Evolutionary conservation across 495 filamentous ascomycete genomes (phyloP).

Genomic region (Talaromyces ruber): DNA sequence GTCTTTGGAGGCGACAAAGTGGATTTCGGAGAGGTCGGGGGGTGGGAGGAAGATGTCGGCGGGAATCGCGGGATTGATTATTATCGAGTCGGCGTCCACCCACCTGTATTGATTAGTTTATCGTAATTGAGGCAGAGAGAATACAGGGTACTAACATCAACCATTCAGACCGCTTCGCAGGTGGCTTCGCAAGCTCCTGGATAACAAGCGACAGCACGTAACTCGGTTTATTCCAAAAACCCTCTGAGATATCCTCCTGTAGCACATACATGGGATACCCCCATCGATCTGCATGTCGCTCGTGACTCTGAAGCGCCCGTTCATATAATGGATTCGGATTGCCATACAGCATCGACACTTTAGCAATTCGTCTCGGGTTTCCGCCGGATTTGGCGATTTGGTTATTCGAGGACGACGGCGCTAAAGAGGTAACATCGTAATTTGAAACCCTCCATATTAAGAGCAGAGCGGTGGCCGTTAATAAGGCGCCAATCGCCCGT

Average conservation of each 20-base stretch:
- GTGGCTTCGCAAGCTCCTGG: conserved; percentile 31
- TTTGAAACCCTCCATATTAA: conserved; percentile 4
- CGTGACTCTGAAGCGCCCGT: conserved; percentile 29
- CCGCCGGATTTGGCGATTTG: background rate
- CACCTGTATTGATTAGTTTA: conserved; percentile 19
- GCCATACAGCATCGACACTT: conserved; percentile 26
- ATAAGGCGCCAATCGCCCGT: conserved; percentile 5
- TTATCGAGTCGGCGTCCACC: conserved; percentile 33
- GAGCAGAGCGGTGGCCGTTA: background rate
- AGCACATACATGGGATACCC: conserved; percentile 32
- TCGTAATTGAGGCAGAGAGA: background rate
- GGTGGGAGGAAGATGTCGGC: conserved; percentile 38
- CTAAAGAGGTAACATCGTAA: background rate
- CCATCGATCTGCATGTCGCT: conserved; percentile 24
- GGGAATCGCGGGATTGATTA: conserved; percentile 33
- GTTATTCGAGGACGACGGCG: background rate
- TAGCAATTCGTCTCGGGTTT: conserved; percentile 11
- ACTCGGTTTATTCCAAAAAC: conserved; percentile 33
- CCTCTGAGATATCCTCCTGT: conserved; percentile 21
- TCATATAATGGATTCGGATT: conserved; percentile 24
- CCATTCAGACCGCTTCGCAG: conserved; percentile 29
- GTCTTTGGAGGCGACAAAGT: conserved; percentile 29
- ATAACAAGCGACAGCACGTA: conserved; percentile 32
- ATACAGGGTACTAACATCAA: conserved; percentile 24
- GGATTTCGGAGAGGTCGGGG: conserved; percentile 24